These are phyloP conservation scores for Alternaria postmessia DNA, from an alignment of 2,329 filamentous ascomycete species.

Conservation along the genomic window DNA sequence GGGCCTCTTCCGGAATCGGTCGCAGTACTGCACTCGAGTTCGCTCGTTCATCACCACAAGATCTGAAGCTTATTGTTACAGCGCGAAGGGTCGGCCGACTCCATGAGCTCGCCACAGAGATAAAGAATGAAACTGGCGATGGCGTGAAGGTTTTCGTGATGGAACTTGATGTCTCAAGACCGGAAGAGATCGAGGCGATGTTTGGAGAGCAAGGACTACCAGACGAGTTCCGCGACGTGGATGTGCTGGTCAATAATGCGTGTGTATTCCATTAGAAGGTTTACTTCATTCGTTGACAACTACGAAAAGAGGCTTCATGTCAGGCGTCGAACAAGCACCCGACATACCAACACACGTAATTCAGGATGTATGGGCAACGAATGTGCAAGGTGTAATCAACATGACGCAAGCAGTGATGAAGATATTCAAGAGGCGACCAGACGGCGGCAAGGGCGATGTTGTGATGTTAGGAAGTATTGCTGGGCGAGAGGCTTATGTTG, in stretches of 20 bases:
- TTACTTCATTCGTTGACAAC: background rate
- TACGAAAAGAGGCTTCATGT: slow-evolving; percentile 75
- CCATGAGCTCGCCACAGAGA: slow-evolving; percentile 74
- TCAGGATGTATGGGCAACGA: slow-evolving; percentile 83
- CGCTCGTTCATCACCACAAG: slow-evolving; percentile 77
- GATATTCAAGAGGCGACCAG: slow-evolving; percentile 72
- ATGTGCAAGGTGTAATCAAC: slow-evolving; percentile 90
- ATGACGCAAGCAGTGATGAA: slow-evolving; percentile 90
- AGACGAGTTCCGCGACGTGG: slow-evolving; percentile 79
- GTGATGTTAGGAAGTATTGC: slow-evolving; percentile 93
- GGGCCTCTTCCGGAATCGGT: slow-evolving; percentile 91
- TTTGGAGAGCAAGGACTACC: slow-evolving; percentile 69
- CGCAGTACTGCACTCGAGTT: slow-evolving; percentile 84
- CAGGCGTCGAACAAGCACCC: slow-evolving; percentile 81
- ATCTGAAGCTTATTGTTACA: slow-evolving; percentile 82
- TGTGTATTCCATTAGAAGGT: slow-evolving; percentile 55
- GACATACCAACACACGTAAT: slow-evolving; percentile 83
- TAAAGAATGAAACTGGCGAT: slow-evolving; percentile 73
- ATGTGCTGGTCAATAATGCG: slow-evolving; percentile 95
- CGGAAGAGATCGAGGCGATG: slow-evolving; percentile 74
- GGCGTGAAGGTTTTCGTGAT: slow-evolving; percentile 74
- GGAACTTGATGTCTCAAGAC: slow-evolving; percentile 82
- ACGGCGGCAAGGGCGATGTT: slow-evolving; percentile 85
- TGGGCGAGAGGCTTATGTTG: slow-evolving; percentile 80
- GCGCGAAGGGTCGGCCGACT: slow-evolving; percentile 81